Evolutionary conservation across 306 rosid species (phyloP).

Genomic region (Glycine tomentella): DNA sequence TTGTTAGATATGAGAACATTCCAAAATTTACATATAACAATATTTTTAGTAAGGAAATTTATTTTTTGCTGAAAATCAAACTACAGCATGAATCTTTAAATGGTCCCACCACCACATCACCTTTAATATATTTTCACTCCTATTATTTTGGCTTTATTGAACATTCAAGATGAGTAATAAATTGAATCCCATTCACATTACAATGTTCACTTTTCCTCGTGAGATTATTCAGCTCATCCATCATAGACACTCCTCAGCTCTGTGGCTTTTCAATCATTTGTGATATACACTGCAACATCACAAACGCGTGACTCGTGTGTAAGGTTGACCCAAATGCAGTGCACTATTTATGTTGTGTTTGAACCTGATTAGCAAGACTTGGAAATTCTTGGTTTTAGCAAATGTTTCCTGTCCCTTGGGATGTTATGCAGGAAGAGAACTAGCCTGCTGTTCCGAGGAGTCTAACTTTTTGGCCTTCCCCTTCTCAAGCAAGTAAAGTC

Average conservation of each 20-base stretch:
- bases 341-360: not conserved
- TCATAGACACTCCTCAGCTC: constrained; percentile 3
- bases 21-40: not conserved
- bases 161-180: not conserved
- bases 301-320: not conserved
- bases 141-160: not conserved
- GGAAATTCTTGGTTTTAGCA: not conserved
- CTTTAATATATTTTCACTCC: not conserved
- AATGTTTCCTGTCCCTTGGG: not conserved
- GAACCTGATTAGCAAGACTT: not conserved
- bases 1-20: not conserved
- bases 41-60: not conserved
- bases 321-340: constrained; percentile 14
- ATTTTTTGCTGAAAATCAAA: not conserved
- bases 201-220: not conserved
- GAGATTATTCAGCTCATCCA: not conserved
- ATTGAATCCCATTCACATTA: not conserved
- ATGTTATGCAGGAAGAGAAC: constrained; percentile 46
- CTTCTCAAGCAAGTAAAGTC: constrained; percentile 73
- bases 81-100: not conserved
- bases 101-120: not conserved
- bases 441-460: constrained; percentile 39
- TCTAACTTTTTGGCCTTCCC: constrained; percentile 65
- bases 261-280: not conserved
- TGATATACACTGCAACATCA: not conserved